Evolutionary conservation across 345 rosid genomes (phyloP), one percentile per base, ranked within the genome.

Genomic region (Murraya koenigii): DNA sequence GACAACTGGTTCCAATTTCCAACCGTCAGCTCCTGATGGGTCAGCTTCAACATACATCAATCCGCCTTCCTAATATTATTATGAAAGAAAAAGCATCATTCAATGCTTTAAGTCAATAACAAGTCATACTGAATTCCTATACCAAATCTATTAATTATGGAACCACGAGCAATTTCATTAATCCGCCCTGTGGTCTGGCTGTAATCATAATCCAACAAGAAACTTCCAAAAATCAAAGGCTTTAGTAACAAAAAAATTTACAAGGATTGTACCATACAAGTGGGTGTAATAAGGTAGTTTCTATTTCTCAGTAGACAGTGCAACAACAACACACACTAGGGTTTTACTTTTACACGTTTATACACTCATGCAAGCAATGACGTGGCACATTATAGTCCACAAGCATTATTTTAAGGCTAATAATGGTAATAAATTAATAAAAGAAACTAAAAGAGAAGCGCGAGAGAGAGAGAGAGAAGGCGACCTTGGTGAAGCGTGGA

Each of bases 401-500:
- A 55, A 22, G 47, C 9, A n/a, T 71, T 2, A 8, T 52, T 71
- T 30, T 1, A 22, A 7, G 20, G 10, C 26, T 7, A 58, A 28
- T 44, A 55, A 26, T 38, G 44, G 41, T 30, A 36, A 20, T 3
- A 69, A 8, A 76, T 5, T 19, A 35, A 25, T 26, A 28, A 7
- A 13, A 5, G 5, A 61, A 63, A 13, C 15, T 7, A 10, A 25
- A 32, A 62, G 25, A 10, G 13, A 9, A 35, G 1, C 3, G 55
- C 25, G 26, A 30, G 19, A 20, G 22, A 67, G 44, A 44, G 77
- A 71, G 59, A 23, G 38, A 71, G 41, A 61, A 73, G 20, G 32
- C 32, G 75, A 91, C 98, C 96, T 90, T 91, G 38, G 87, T 67
- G 74, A 89, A 90, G 62, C 90, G 94, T 83, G 96, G 94, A 79